Base-by-base conservation (phyloP, 108 stramenopile genomes). In the Skeletonema potamos region DNA sequence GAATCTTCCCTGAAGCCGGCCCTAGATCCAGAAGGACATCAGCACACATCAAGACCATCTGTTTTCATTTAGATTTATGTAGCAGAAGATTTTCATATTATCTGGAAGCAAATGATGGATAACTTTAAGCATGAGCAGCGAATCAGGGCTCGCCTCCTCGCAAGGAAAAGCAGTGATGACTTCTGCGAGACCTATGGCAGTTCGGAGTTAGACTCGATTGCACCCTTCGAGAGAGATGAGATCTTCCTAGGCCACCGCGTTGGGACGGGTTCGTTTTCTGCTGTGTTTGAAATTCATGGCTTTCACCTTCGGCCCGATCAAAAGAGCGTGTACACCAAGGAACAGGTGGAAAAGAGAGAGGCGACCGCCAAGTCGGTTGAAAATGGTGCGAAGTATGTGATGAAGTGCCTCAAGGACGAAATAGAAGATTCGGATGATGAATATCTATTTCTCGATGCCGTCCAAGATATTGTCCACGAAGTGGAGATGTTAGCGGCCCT, bases 161-260 rank as follows among this genome's bases (percentile, higher is more conserved):
- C 48, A 22, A 6, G 48, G 7, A 51, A 6, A 51, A 24, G 58
- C 58, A 33, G 58, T 34, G 58, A 33, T 2, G 8, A 12, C 9
- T 33, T 59, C 58, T 59, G 30, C 6, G 33, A 59, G 2, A 33
- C 58, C 6, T 20, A 20, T 5, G 36, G 30, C 22, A 0, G 8
- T 24, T 17, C 36, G 30, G 30, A 28, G 9, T 34, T 59, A 6
- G 58, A 59, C 8, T 59, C 32, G 6, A 9, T 59, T 30, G 58
- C 58, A 1, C 58, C 58, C 4, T 59, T 59, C 10, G 30, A 59
- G 58, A 30, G 58, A 18, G 58, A 11, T 17, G 58, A 59, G 58
- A 59, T 59, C 58, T 18, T 59, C 30, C 33, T 34, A 1, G 58
- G 58, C n/a, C 26, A 10, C 4, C 30, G 30, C 5, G 18, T 59